Evolutionary conservation across 2,329 filamentous ascomycete species (phyloP), one percentile per base, ranked within the genome.

Genomic region (Ophiostoma tasmaniense): DNA sequence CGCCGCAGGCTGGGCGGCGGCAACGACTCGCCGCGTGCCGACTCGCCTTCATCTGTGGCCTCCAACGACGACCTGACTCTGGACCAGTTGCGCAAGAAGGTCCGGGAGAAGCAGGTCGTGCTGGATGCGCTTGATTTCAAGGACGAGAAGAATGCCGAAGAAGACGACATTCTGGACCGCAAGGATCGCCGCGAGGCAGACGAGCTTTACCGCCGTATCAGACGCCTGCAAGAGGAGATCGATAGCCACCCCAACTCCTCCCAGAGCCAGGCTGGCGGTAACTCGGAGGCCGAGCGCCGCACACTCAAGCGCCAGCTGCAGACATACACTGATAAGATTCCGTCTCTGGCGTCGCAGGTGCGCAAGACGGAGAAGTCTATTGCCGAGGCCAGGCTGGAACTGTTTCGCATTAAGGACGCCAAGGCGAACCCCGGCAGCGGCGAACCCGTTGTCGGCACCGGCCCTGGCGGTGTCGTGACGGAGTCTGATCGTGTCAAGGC

Each of bases 101-200:
- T 99, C 70, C 89, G 89, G 69, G 95, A 99, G 82, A 95, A 96
- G 80, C 92, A 97, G 78, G 89, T 99, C 59, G 83, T 99, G 72
- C 83, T 99, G 17, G 94, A 99, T 79, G 95, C 95, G 0, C 94
- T 97, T 80, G 95, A 99, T 76, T 97, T 97, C 78, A 90, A 91
- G 72, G 95, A 98, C 74, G 94, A 98, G 80, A 92, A 91, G 76
- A 88, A 89, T 50, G 86, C 87, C 3, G 95, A 99, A 74, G 91
- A 98, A 76, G 94, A 99, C 73, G 94, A 97, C 74, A 88, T 91
- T 22, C 85, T 98, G 61, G 95, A 99, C 77, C 88, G 94, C 67
- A 88, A 92, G 71, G 95, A 99, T 77, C 88, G 93, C 68, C 90
- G 91, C 67, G 95, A 98, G 76, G 92, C 93, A 1, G 95, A 99